These are phyloP conservation scores for Phoenix dactylifera DNA, from an alignment of 176 grass and related monocot species.

Conservation along the genomic window DNA sequence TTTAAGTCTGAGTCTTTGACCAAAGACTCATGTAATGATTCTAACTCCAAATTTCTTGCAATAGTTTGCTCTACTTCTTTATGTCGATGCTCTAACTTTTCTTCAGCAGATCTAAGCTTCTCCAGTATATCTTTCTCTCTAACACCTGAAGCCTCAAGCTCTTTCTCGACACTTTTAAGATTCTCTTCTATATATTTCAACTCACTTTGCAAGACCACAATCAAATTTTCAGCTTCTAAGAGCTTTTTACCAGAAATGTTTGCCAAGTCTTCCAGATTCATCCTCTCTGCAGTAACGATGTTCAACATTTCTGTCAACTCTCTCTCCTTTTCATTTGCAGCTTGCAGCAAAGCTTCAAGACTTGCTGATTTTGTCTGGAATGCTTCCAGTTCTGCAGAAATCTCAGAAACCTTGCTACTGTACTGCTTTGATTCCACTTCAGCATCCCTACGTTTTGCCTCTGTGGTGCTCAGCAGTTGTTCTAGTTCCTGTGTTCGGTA, in stretches of 20 bases:
- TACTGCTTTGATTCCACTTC: conserved; percentile 22
- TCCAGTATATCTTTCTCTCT: conserved; percentile 44
- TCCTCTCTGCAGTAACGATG: conserved; percentile 55
- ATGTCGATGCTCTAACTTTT: conserved; percentile 64
- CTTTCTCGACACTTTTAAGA: conserved; percentile 43
- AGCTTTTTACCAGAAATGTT: conserved; percentile 38
- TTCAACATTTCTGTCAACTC: conserved; percentile 36
- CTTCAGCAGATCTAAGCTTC: conserved; percentile 56
- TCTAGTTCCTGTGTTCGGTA: conserved; percentile 40
- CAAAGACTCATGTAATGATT: conserved; percentile 53
- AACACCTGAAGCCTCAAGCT: conserved; percentile 36
- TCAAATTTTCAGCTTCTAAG: conserved; percentile 42
- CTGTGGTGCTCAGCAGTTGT: conserved; percentile 12
- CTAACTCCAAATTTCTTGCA: conserved; percentile 64
- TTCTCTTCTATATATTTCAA: conserved; percentile 37
- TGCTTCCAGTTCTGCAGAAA: conserved; percentile 51
- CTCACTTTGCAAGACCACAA: conserved; percentile 37
- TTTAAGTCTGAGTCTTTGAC: conserved; percentile 71
- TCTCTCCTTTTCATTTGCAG: conserved; percentile 38
- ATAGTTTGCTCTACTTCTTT: conserved; percentile 57
- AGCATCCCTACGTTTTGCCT: conserved; percentile 40
- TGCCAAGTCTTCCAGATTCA: conserved; percentile 49
- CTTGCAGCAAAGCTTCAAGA: conserved; percentile 36
- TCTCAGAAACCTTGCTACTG: conserved; percentile 30
- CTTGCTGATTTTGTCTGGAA: conserved; percentile 49